These are phyloP conservation scores for Imleria badia DNA, from an alignment of 768 basidiomycete genomes.

Conservation along the genomic window DNA sequence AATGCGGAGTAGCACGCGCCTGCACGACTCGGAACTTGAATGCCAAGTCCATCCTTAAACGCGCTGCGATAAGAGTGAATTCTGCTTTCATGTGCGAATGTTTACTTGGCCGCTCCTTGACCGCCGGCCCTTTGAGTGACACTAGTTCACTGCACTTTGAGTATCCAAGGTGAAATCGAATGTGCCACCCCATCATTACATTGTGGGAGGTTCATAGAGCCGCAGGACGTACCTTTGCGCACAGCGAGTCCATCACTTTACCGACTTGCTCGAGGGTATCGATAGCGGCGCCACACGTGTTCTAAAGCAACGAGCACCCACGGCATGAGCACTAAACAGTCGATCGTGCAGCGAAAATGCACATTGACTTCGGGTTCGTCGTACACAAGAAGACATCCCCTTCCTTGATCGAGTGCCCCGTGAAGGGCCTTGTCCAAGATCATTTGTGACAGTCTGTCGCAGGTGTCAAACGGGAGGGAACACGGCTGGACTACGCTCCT, in stretches of 20 bases:
- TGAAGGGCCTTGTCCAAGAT: slow-evolving; percentile 93
- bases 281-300: slow-evolving; percentile 85
- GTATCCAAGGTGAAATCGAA: no score
- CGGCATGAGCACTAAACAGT: slow-evolving; percentile 1
- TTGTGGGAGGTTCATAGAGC: neutral
- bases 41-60: no score
- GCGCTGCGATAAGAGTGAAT: no score
- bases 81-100: no score
- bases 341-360: slow-evolving; percentile 31
- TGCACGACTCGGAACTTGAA: no score
- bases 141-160: no score
- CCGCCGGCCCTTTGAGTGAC: no score
- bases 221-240: slow-evolving; percentile 63
- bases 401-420: slow-evolving; percentile 95
- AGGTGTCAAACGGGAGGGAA: slow-evolving; percentile 1
- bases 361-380: slow-evolving; percentile 86
- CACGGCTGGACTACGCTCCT: slow-evolving; percentile 24
- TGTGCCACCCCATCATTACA: neutral
- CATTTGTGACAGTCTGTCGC: slow-evolving; percentile 87
- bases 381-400: slow-evolving; percentile 89
- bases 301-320: slow-evolving; percentile 43
- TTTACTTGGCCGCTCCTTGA: no score
- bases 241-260: slow-evolving; percentile 92
- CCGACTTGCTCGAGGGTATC: slow-evolving; percentile 87
- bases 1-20: no score